These are phyloP conservation scores for Penicillium sp. DNA, from an alignment of 2,329 filamentous ascomycete genomes.

Conservation along the genomic window DNA sequence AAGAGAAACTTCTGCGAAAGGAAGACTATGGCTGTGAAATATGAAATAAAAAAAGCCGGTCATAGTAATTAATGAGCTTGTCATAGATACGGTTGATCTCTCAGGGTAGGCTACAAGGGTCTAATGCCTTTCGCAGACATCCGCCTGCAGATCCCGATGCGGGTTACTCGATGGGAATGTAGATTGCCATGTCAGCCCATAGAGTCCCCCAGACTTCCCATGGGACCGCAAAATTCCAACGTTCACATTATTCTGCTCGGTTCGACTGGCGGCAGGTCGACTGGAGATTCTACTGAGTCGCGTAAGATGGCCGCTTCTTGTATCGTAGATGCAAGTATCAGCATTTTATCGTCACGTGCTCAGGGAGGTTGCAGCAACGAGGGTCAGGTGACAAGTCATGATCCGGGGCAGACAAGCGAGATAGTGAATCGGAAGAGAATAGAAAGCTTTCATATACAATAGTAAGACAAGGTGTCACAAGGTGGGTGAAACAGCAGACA, in stretches of 20 bases:
- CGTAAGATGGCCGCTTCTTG: background rate
- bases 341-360: constrained; percentile 6
- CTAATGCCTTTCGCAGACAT: background rate
- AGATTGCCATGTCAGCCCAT: background rate
- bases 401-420: background rate
- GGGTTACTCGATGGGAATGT: background rate
- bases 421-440: background rate
- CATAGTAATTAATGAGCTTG: background rate
- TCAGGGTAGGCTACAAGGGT: background rate
- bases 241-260: background rate
- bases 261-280: constrained; percentile 5
- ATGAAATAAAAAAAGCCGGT: background rate
- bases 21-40: background rate
- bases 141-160: constrained; percentile 5
- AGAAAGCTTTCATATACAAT: constrained; percentile 5
- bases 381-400: background rate
- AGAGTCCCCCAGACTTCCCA: background rate
- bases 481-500: constrained; percentile 13
- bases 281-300: background rate
- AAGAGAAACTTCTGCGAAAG: background rate
- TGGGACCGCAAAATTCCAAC: background rate
- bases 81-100: background rate
- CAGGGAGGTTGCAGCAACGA: background rate
- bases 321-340: background rate
- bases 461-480: constrained; percentile 27